Base-by-base conservation (phyloP, 768 basidiomycete species). In the Tylopilus rubrobrunneus region DNA sequence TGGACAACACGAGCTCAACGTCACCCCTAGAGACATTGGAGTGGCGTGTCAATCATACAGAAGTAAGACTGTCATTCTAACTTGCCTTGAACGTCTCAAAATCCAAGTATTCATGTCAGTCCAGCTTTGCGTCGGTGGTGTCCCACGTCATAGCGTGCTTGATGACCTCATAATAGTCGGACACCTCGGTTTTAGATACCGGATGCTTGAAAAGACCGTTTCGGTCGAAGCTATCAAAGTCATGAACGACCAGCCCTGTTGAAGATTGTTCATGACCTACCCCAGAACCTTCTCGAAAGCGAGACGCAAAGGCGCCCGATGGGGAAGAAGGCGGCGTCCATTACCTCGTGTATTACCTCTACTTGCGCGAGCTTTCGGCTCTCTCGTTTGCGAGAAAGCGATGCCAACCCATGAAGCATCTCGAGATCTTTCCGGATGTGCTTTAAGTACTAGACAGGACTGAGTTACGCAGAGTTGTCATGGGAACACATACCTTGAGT, bases 101-200 rank as follows among this genome's bases (percentile, higher is more conserved):
- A 63, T 90, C 84, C 76, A 85, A 84, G 69, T 98, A 98, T 63
- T 87, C 82, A 55, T 91, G 86, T 34, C 77, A 76, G 48, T 95
- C 88, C 29, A 99, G 74, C 67, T 91, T 96, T 28, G 73, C 70
- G 44, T 91, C 86, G 63, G 98, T 96, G 28, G 76, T 78, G 12
- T 76, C 77, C 85, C 95, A 94, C 56, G 86, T 87, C 92, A 97
- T 97, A 0, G 97, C 97, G 4, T 78, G 74, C 62, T 84, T 78
- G 63, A 99, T 79, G 34, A 97, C 76, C 44, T 92, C 87, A 63
- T 88, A 92, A 67, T 99, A 99, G 64, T 98, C 95, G 1, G 89
- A 90, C 0, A 95, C 92, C 39, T 88, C 82, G 1, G 71, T 73
- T 59, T 76, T 84, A 40, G 84, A 86, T 36, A 98, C 93, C 0